Evolutionary conservation across 306 rosid genomes (phyloP).

Genomic region (cucumber (Cucumis sativus)): DNA sequence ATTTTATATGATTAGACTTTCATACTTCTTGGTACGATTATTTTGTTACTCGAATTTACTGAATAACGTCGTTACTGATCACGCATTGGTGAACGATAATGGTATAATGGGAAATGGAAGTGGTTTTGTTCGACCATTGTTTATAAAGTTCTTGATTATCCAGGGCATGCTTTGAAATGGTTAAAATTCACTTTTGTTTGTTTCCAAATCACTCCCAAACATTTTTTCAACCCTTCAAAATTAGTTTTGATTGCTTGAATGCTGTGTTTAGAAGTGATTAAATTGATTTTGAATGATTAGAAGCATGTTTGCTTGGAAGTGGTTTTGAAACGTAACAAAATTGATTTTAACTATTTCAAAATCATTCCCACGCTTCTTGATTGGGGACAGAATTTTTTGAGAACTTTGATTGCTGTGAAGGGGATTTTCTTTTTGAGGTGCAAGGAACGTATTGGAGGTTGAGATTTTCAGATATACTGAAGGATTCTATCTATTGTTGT

Average conservation of each 20-base stretch:
- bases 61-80: not conserved
- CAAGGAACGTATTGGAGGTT: not conserved
- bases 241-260: too few species aligned
- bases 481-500: not conserved
- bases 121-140: not conserved
- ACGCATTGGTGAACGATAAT: not conserved
- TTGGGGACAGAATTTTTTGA: not conserved
- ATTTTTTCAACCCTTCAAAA: too few species aligned
- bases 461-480: not conserved
- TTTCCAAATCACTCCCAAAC: too few species aligned
- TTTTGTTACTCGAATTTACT: not conserved
- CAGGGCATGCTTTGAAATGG: too few species aligned
- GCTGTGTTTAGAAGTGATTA: too few species aligned
- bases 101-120: not conserved
- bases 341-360: too few species aligned
- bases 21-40: not conserved
- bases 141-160: not conserved
- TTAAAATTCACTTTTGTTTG: too few species aligned
- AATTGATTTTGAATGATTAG: too few species aligned
- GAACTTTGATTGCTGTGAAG: not conserved
- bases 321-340: too few species aligned
- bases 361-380: too few species aligned
- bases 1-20: not conserved
- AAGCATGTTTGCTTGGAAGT: too few species aligned
- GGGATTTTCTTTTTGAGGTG: not conserved